phyloP scores from a whole-genome alignment of 2,329 filamentous ascomycete genomes.

The Fusarium cyanostomum region DNA sequence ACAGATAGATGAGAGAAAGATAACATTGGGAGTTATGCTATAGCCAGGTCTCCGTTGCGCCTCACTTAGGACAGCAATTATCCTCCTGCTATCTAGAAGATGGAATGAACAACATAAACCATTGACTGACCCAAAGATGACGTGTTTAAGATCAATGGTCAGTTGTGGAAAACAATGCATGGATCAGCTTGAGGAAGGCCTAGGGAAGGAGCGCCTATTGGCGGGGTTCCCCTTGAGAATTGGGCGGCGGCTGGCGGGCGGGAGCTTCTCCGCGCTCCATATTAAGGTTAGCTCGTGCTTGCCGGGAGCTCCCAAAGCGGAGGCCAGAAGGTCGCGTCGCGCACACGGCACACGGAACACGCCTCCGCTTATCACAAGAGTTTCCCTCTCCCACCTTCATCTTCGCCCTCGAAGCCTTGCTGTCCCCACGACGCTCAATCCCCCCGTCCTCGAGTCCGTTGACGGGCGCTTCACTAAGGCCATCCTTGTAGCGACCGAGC shows the following conservation, averaged over 20 bases:
- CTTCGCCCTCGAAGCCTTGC: conserved; percentile 16
- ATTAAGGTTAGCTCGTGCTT: background rate
- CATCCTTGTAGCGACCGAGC: conserved; percentile 1
- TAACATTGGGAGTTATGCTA: no score
- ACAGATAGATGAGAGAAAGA: background rate
- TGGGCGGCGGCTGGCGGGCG: background rate
- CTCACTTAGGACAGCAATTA: no score
- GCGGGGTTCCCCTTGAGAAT: conserved; percentile 9
- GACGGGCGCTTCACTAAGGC: conserved; percentile 9
- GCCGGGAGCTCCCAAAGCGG: conserved; percentile 17
- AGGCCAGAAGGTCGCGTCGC: conserved; percentile 38
- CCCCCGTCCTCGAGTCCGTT: conserved; percentile 4
- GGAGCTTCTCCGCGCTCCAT: conserved; percentile 12
- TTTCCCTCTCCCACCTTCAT: conserved; percentile 30
- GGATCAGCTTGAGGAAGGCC: conserved; percentile 19
- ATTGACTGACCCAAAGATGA: conserved; percentile 16
- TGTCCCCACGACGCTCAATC: conserved; percentile 17
- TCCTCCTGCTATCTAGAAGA: no score
- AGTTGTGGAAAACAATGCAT: background rate
- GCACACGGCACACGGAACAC: conserved; percentile 35
- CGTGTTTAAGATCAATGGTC: conserved; percentile 1
- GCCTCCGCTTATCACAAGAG: conserved; percentile 38
- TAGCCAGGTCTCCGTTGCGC: no score
- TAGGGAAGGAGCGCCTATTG: conserved; percentile 13
- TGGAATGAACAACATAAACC: no score